Evolutionary conservation across 2,329 filamentous ascomycete species (phyloP), one percentile per base, ranked within the genome.

Genomic region (Tolypocladium tropicale): DNA sequence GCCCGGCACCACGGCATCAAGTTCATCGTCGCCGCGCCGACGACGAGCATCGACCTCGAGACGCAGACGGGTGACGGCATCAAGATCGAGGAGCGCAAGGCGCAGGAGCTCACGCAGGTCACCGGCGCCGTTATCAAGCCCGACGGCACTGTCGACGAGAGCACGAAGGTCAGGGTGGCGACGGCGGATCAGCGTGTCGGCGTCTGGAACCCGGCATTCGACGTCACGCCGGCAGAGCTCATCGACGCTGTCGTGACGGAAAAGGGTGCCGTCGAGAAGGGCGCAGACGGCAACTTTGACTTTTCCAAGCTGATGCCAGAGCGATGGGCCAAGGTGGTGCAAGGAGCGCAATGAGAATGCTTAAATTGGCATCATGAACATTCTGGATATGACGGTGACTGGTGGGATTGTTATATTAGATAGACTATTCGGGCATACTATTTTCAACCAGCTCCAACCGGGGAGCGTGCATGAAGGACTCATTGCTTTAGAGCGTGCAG

Each of bases 171-270:
- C 56, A 83, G 86, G 14, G 83, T 97, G 34, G 90, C 88, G 46
- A 93, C 90, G 53, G 93, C 93, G 0, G 80, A 86, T 60, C 81
- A 84, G 66, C 83, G 84, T 2, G 91, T 97, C 59, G 77, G 81
- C 43, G 91, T 97, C 10, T 99, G 94, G 92, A 99, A 99, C 69
- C 94, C 94, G 34, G 89, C 91, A 0, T 99, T 99, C 68, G 94
- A 99, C 67, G 89, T 99, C 36, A 99, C 94, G 11, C 93, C 94
- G 0, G 84, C 88, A 39, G 83, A 84, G 60, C 75, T 96, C 54
- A 96, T 99, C 61, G 94, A 99, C 71, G 91, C 89, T 2, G 88
- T 99, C 57, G 89, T 97, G 60, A 99, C 94, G 0, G 94, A 99
- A 74, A 84, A 88, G 64, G 93, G 93, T 0, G 89, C 91, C 9